Base-by-base conservation (phyloP, 1,284 basidiomycete genomes). In the Leccinum subspadiceum region DNA sequence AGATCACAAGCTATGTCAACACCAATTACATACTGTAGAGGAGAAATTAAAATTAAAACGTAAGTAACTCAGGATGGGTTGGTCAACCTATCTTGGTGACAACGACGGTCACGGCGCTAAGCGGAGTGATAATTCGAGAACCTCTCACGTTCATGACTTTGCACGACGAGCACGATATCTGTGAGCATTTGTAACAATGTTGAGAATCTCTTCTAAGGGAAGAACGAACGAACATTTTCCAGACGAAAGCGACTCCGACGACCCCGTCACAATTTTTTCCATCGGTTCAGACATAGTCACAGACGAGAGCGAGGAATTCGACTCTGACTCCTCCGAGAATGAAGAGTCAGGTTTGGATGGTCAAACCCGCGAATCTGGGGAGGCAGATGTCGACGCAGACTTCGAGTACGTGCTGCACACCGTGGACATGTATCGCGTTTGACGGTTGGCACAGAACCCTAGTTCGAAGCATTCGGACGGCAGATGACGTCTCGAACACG, bases 401-500 rank as follows among this genome's bases (percentile, higher is more conserved):
- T 74, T 74, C 26, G 67, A 73, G 71, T 66, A 57, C 17, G 69
- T 58, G 3, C 24, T 54, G 5, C 22, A 29, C 15, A 13, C 39
- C 44, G 5, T 2, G 2, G 39, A 10, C 26, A n/a, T 29, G 24
- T 9, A 12, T 7, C n/a, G 49, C 10, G 26, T n/a, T 22, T 37
- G 41, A 49, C 37, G 1, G 17, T 48, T 56, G 20, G 29, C 33
- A 6, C 52, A 71, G 70, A 41, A 70, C 61, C 22, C 61, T 71
- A 10, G 63, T 71, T 31, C 66, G 58, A 46, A 66, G 61, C 39
- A 71, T 71, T 51, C 71, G 71, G 46, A 68, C 68, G 4, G 62
- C 66, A 31, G 69, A 67, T 17, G 66, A 68, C 20, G 44, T 72
- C 12, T 70, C 68, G 3, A 65, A 58, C 17, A 66, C 62, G 4